These are phyloP conservation scores for Phylloboletellus chloephorus DNA, from an alignment of 1,284 basidiomycete genomes.

Conservation along the genomic window DNA sequence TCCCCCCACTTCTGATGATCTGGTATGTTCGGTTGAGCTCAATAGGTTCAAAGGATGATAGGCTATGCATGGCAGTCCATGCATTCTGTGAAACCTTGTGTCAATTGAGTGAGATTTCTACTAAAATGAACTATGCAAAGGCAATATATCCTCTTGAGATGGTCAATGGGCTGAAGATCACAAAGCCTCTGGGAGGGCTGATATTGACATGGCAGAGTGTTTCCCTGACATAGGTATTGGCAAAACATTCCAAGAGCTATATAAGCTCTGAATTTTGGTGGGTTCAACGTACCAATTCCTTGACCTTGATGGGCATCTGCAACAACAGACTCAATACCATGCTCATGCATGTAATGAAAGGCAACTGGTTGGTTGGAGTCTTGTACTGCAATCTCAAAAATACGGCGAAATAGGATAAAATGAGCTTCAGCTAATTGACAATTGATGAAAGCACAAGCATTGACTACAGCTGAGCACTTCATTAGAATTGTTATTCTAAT, in stretches of 20 bases:
- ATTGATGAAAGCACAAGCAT: constrained; percentile 5
- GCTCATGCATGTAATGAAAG: constrained; percentile 1
- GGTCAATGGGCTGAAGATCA: constrained; percentile 4
- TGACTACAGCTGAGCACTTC: constrained; percentile 3
- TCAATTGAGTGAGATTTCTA: not conserved
- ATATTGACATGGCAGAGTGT: not conserved
- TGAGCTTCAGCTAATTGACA: constrained; percentile 3
- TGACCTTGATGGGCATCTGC: constrained; percentile 6
- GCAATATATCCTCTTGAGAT: not conserved
- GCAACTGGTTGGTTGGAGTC: not conserved
- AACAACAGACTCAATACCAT: constrained; percentile 8
- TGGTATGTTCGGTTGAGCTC: not conserved
- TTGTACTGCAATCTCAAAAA: constrained; percentile 1
- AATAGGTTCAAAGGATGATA: constrained; percentile 5
- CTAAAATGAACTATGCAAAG: constrained; percentile 2
- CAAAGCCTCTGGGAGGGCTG: not conserved
- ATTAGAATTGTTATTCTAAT: not conserved
- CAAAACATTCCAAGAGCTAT: not conserved
- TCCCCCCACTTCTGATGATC: not conserved
- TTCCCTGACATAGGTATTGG: not conserved
- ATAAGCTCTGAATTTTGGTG: not conserved
- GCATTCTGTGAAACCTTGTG: not conserved
- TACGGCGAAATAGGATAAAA: not conserved
- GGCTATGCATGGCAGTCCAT: constrained; percentile 3
- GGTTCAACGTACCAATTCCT: constrained; percentile 1